These are phyloP conservation scores for Xylaria multiplex DNA, from an alignment of 2,329 filamentous ascomycete genomes.

Conservation along the genomic window DNA sequence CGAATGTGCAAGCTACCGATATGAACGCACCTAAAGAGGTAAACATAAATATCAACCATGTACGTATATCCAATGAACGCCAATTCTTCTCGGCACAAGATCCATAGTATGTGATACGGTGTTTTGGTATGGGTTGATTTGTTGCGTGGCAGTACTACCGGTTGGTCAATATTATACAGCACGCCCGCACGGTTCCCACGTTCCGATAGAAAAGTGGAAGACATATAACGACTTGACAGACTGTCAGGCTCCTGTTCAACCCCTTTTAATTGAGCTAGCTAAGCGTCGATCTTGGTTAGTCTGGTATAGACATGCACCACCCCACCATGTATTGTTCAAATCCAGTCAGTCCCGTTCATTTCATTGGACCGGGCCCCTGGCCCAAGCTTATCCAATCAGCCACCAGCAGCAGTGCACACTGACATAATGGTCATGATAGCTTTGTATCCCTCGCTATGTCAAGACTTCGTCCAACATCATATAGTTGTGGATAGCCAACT, in stretches of 20 bases:
- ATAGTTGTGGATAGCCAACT: not conserved
- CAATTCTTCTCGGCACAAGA: slow-evolving; percentile 1
- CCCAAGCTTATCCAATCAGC: slow-evolving; percentile 13
- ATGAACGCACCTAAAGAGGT: not conserved
- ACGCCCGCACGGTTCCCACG: not conserved
- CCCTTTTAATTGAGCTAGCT: not conserved
- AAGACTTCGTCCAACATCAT: too few relatives aligned
- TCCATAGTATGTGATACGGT: slow-evolving; percentile 26
- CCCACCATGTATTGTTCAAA: slow-evolving; percentile 1
- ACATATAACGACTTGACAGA: slow-evolving; percentile 3
- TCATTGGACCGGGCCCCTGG: slow-evolving; percentile 20
- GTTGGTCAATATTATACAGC: slow-evolving; percentile 16
- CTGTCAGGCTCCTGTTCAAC: not conserved
- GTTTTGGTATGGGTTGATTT: not conserved
- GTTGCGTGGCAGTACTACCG: slow-evolving; percentile 31
- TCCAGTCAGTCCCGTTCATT: slow-evolving; percentile 3
- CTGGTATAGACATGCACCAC: not conserved
- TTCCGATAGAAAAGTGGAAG: not conserved
- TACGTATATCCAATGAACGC: slow-evolving; percentile 5
- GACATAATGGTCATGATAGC: not conserved
- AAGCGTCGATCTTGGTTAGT: not conserved
- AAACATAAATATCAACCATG: not conserved
- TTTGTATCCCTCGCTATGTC: not conserved
- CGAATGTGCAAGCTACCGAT: slow-evolving; percentile 35
- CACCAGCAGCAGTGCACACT: too few relatives aligned